Percentiles rank a stretch among this genome's conserved stretches.
Evolutionary conservation across 1,284 basidiomycete species (phyloP).

Genomic region (Tilletia walkeri): DNA sequence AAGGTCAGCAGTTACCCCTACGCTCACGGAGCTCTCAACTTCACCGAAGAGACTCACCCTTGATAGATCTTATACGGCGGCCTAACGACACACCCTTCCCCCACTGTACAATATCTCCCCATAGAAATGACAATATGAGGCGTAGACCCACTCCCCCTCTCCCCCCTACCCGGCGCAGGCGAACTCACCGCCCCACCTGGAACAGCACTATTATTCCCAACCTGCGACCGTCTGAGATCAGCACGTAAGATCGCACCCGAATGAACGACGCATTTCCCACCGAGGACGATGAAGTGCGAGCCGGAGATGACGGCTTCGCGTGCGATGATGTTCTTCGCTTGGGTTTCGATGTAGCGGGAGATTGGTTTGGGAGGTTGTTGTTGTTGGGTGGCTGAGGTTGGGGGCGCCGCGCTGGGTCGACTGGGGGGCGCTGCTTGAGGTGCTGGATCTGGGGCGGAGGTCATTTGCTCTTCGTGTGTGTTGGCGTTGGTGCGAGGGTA

Average conservation of each 20-base stretch:
- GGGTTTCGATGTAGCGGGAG: conserved; percentile 13
- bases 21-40: background rate
- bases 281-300: conserved; percentile 92
- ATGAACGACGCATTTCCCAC: conserved; percentile 94
- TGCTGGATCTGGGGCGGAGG: background rate
- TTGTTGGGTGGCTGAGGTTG: background rate
- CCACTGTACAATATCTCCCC: conserved; percentile 86
- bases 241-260: conserved; percentile 82
- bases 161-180: background rate
- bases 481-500: no score
- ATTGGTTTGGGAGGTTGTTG: background rate
- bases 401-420: background rate
- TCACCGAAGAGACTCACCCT: conserved; percentile 61
- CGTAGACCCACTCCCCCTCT: background rate
- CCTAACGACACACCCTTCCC: conserved; percentile 80
- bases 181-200: background rate
- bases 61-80: conserved; percentile 62
- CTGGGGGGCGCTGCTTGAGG: background rate
- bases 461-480: background rate
- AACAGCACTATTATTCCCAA: background rate
- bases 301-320: conserved; percentile 88
- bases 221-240: conserved; percentile 63
- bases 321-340: conserved; percentile 74
- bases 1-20: background rate
- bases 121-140: conserved; percentile 77